These are phyloP conservation scores for Vickermania ingenoplastis DNA, from an alignment of 208 protist species.

Conservation along the genomic window DNA sequence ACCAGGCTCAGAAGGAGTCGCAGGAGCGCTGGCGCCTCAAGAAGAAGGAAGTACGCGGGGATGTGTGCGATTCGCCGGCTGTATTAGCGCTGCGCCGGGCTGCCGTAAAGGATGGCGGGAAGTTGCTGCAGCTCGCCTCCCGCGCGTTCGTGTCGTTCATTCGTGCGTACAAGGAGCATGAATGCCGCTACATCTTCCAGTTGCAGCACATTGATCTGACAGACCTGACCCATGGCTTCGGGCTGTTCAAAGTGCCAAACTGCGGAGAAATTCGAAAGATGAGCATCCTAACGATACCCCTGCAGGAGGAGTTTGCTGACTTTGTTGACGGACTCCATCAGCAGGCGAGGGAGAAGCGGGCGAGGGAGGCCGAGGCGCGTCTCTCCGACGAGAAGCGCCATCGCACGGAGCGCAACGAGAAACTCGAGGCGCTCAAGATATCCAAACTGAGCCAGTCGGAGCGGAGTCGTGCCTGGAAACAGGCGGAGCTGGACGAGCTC, in stretches of 20 bases:
- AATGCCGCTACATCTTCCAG: conserved; percentile 90
- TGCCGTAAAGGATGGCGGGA: conserved; percentile 31
- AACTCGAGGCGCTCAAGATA: conserved; percentile 70
- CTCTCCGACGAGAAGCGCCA: conserved; percentile 32
- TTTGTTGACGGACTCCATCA: conserved; percentile 36
- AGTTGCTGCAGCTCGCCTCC: conserved; percentile 66
- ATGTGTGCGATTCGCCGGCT: conserved; percentile 67
- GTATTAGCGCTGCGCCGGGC: conserved; percentile 52
- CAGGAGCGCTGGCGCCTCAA: conserved; percentile 21
- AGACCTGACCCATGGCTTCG: conserved; percentile 91
- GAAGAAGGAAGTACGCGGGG: conserved; percentile 56
- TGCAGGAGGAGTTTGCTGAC: conserved; percentile 74
- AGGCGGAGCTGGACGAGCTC: conserved; percentile 82
- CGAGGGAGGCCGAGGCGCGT: conserved; percentile 29
- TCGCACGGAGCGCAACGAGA: conserved; percentile 81
- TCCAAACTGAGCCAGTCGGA: conserved; percentile 75
- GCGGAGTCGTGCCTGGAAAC: conserved; percentile 71
- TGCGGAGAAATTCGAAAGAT: conserved; percentile 87
- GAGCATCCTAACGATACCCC: conserved; percentile 58
- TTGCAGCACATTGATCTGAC: conserved; percentile 91
- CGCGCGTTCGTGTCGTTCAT: conserved; percentile 90
- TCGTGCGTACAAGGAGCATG: conserved; percentile 92
- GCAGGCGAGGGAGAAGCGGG: conserved; percentile 43
- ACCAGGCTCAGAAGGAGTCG: conserved; percentile 19
- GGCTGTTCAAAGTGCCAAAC: conserved; percentile 83